Evolutionary conservation across 2,329 filamentous ascomycete species (phyloP), one percentile per base, ranked within the genome.

Genomic region (Beauveria rudraprayagi): DNA sequence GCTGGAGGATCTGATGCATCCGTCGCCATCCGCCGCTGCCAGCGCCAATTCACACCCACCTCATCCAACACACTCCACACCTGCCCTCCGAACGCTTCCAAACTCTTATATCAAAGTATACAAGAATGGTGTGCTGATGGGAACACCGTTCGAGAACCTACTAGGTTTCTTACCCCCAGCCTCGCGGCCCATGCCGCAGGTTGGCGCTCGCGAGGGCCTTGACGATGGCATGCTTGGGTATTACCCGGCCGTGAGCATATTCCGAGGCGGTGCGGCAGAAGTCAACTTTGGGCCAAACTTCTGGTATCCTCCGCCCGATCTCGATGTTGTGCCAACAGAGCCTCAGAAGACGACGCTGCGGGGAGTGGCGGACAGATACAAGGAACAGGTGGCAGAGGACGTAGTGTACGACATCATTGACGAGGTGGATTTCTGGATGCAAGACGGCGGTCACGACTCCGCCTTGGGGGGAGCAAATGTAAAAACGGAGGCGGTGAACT

Each of bases 171-270:
- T 99, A 1, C 94, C 94, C 0, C 93, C 92, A 0, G 92, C 94
- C 0, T 96, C 91, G 5, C 86, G 85, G 63, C 88, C 89, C 5
- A 83, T 86, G 63, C 77, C 82, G 6, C 86, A 89, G 65, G 82
- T 88, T 47, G 91, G 90, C 14, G 91, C 90, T 19, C 81, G 94
- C 55, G 89, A 94, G 64, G 91, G 91, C 30, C 85, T 96, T 64
- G 94, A 99, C 70, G 94, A 99, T 70, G 94, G 93, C 41, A 90
- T 94, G 81, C 83, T 97, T 1, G 95, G 94, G 11, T 99, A 99
- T 76, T 96, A 96, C 70, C 94, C 94, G 1, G 91, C 92, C 24
- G 86, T 99, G 22, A 94, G 92, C 67, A 89, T 94, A 24, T 97
- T 97, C 76, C 87, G 90, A 50, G 93, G 92, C 57, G 94, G 93